phyloP scores from a whole-genome alignment of 306 rosid genomes.

The Bauhinia variegata region DNA sequence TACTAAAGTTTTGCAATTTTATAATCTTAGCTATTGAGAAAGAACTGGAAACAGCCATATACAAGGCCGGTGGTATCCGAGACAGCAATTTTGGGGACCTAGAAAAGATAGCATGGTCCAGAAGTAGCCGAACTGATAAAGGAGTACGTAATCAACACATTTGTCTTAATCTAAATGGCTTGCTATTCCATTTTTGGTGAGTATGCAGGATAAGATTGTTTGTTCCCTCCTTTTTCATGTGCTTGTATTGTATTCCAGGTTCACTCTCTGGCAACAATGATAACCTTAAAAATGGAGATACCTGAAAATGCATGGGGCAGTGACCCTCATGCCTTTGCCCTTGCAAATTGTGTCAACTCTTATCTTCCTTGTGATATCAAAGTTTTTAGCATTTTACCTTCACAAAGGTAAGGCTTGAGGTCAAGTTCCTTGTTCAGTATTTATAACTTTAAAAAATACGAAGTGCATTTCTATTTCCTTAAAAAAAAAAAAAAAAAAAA shows the following conservation, averaged over 20 bases:
- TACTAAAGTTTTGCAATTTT: slow-evolving; percentile 47
- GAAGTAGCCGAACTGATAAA: slow-evolving; percentile 97
- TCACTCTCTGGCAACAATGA: slow-evolving; percentile 81
- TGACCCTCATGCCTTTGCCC: slow-evolving; percentile 74
- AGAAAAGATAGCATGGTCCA: slow-evolving; percentile 78
- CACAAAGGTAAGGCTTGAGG: slow-evolving; percentile 66
- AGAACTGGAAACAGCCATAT: slow-evolving; percentile 86
- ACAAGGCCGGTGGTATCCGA: slow-evolving; percentile 80
- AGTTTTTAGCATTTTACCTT: slow-evolving; percentile 75
- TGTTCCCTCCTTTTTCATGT: slow-evolving; percentile 24
- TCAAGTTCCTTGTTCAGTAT: slow-evolving; percentile 13
- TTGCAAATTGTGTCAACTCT: slow-evolving; percentile 63
- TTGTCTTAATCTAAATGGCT: slow-evolving; percentile 4
- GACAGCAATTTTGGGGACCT: slow-evolving; percentile 81
- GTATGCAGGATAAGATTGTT: slow-evolving; percentile 4
- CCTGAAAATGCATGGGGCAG: slow-evolving; percentile 70
- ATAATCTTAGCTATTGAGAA: slow-evolving; percentile 75
- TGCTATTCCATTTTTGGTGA: slow-evolving; percentile 4
- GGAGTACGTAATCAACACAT: slow-evolving; percentile 62
- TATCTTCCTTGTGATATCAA: slow-evolving; percentile 74
- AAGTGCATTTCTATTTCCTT: background rate
- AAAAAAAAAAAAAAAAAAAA: too few relatives aligned
- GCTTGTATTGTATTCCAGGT: slow-evolving; percentile 47
- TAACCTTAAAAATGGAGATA: slow-evolving; percentile 91
- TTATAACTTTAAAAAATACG: background rate